Base-by-base conservation (phyloP, 2,329 filamentous ascomycete species). In the Pezizomycotina sp. region DNA sequence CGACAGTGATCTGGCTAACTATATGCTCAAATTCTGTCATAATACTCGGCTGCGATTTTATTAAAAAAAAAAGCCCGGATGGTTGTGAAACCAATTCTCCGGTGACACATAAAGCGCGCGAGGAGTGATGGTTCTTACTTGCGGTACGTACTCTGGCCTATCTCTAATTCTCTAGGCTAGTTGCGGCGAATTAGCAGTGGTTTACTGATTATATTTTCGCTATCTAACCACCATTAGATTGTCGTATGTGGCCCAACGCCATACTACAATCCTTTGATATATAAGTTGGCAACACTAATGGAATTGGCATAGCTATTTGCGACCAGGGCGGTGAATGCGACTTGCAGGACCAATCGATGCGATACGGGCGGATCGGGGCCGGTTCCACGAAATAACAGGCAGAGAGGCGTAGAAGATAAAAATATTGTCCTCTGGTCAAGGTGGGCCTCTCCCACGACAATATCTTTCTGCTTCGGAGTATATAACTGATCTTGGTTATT, bases 311-410 rank as follows among this genome's bases (percentile, higher is more conserved):
- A 47, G 49, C 50, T 31, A 82, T 98, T 57, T 98, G 89, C 65
- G 89, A 98, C 61, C 89, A 98, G 62, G 89, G 89, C 65, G 89
- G 89, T 57, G 89, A 98, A 61, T 98, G 89, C 62, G 89, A 98
- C 66, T 73, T 98, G 44, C 89, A 98, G 63, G 89, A 98, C 60
- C 89, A 98, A 67, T 95, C 86, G 37, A 95, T 98, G 86, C 73
- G 89, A 60, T 98, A 98, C 58, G 89, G 89, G 80, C 77, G 47
- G 89, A 98, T 62, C 73, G 89, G 57, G 89, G 89, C 45, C 78
- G 89, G 53, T 98, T 98, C 65, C 89, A 98, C 63, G 89, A 98
- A 62, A 62, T 91, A 55, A 75, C 37, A 89, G 89, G 62, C 98
- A 98, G 71, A 80, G 89, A 65, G 89, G 83, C 16, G 84, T 93